phyloP scores from a whole-genome alignment of 495 filamentous ascomycete genomes.

The Massariosphaeria phaeospora region DNA sequence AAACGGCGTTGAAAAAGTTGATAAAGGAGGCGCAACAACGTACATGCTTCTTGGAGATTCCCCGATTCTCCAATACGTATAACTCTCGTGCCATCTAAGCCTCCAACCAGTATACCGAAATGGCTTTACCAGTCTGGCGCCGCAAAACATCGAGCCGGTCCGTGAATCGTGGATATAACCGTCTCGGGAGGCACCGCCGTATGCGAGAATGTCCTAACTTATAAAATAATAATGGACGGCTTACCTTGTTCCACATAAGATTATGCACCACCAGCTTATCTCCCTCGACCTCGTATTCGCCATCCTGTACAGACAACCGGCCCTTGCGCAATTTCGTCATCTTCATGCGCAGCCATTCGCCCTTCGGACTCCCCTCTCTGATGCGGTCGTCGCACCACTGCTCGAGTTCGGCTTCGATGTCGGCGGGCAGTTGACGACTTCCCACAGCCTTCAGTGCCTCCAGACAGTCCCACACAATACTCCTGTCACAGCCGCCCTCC shows the following conservation, averaged over 20 bases:
- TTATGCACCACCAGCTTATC: slow-evolving; percentile 14
- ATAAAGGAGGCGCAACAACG: too few relatives aligned
- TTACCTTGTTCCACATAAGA: slow-evolving; percentile 22
- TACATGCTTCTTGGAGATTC: too few relatives aligned
- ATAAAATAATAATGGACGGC: too few relatives aligned
- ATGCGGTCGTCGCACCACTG: slow-evolving; percentile 24
- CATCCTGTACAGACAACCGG: not conserved
- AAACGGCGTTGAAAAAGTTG: too few relatives aligned
- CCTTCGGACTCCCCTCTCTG: slow-evolving; percentile 18
- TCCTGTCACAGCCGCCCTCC: slow-evolving; percentile 26
- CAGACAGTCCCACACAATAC: slow-evolving; percentile 27
- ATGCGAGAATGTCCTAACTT: too few relatives aligned
- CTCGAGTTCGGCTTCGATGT: slow-evolving; percentile 2
- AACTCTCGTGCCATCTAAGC: too few relatives aligned
- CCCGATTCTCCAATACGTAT: too few relatives aligned
- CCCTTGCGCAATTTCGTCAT: slow-evolving; percentile 17
- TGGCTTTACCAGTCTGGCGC: too few relatives aligned
- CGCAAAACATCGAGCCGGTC: too few relatives aligned
- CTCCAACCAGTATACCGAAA: too few relatives aligned
- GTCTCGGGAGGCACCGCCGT: too few relatives aligned
- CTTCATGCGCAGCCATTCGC: slow-evolving; percentile 24
- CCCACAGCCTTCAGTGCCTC: slow-evolving; percentile 16
- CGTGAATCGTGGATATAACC: too few relatives aligned
- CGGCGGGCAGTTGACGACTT: slow-evolving; percentile 5
- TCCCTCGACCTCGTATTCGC: not conserved